A percentile compares a stretch with the other conserved stretches of the same genome.
These are phyloP conservation scores for Pistacia atlantica DNA, from an alignment of 345 rosid genomes.

Conservation along the genomic window DNA sequence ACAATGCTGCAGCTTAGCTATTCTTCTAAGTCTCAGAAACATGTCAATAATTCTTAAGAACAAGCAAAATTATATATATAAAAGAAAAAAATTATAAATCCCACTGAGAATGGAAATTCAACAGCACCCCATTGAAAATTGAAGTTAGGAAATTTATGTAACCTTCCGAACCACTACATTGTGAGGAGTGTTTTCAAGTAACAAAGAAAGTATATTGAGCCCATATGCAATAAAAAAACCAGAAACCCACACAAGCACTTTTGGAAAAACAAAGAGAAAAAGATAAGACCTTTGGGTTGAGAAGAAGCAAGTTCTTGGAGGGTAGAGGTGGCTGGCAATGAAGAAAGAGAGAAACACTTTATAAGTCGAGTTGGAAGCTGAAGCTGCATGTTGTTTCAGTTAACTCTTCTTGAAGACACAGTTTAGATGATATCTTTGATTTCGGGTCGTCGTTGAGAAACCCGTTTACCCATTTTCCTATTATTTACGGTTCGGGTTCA, in stretches of 20 bases:
- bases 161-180: not conserved
- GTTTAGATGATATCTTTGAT: not conserved
- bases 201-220: not conserved
- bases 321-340: constrained; percentile 32
- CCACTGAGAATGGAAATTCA: not conserved
- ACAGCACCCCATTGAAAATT: not conserved
- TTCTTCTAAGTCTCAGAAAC: not conserved
- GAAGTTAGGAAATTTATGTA: not conserved
- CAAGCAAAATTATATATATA: not conserved
- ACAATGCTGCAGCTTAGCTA: not conserved
- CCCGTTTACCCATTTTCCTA: not conserved
- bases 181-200: not conserved
- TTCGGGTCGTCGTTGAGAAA: not conserved
- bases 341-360: constrained; percentile 39
- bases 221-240: not conserved
- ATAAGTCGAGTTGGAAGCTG: constrained; percentile 46
- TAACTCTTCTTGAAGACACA: not conserved
- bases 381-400: constrained; percentile 25
- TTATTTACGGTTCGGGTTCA: too few species aligned
- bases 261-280: not conserved
- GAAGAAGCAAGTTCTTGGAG: constrained; percentile 48
- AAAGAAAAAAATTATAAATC: not conserved
- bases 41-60: not conserved
- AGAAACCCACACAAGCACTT: not conserved
- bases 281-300: constrained; percentile 43